Conservation (phyloP, 83 land plant species). For the Isoetes engelmannii region DNA sequence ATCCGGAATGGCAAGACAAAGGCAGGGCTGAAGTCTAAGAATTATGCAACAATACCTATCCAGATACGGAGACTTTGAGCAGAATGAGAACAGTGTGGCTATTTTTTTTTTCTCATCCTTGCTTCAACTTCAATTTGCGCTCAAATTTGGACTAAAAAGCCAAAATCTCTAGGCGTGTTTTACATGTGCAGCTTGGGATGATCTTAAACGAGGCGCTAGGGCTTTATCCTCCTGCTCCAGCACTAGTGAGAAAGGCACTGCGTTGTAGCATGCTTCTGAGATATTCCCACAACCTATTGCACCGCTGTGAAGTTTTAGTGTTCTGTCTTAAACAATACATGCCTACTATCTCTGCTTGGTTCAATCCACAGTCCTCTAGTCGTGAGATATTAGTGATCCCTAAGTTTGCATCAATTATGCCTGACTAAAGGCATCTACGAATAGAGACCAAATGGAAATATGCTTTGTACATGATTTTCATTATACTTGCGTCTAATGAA, state of each 20-base stretch:
- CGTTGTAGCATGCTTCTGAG: too few relatives aligned
- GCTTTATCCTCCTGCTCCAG: conserved; percentile 4
- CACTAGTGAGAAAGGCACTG: background rate
- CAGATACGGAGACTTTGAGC: background rate
- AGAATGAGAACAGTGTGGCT: background rate
- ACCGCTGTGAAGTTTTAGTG: too few relatives aligned
- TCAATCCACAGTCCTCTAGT: too few relatives aligned
- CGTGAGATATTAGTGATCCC: too few relatives aligned
- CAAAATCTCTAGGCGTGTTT: background rate
- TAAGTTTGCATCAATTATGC: too few relatives aligned
- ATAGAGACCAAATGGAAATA: too few relatives aligned
- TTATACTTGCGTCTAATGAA: too few relatives aligned
- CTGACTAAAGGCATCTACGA: too few relatives aligned
- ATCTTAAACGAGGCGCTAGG: background rate
- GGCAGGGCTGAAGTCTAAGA: conserved; percentile 43
- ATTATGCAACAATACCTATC: background rate
- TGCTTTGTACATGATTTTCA: too few relatives aligned
- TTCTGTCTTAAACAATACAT: too few relatives aligned
- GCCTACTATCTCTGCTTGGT: too few relatives aligned
- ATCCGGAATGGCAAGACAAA: conserved; percentile 52
- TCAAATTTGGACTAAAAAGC: background rate
- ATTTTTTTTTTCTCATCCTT: background rate
- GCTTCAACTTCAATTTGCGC: background rate
- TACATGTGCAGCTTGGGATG: conserved; percentile 5
- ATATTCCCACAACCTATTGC: too few relatives aligned